Evolutionary conservation across 805 yeast genomes (phyloP), one percentile per base, ranked within the genome.

Genomic region (Sugiyamaella qingdaonensis): DNA sequence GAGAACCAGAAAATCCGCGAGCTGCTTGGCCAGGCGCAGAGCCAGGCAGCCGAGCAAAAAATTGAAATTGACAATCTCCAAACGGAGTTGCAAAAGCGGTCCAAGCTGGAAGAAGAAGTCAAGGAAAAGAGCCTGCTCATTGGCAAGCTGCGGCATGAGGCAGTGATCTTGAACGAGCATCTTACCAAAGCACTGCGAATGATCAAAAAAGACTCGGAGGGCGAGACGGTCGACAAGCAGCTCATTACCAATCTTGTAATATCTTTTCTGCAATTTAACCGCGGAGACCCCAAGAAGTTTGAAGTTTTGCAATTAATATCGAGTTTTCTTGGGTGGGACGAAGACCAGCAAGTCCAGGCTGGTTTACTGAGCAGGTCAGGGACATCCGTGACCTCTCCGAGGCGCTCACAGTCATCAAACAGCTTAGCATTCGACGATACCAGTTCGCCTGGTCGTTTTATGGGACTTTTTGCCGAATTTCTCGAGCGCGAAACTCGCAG

Each of bases 141-240:
- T 49, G 98, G 98, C 1, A 94, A 92, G 66, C 77, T 94, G 48
- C 80, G 97, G 50, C 98, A 92, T 67, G 99, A 94, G 68, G 92
- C 95, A 1, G 92, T 94, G 9, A 88, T 88, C 24, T 72, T 92
- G 54, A 94, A 94, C 67, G 99, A 94, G 65, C 98, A 94, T 70
- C 72, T 94, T 51, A 90, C 96, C n/a, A 92, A 94, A 64, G 95
- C 98, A 1, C 72, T 92, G 56, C 81, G 88, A 24, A 75, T 92
- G 77, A 78, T 94, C 54, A 88, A 90, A 62, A 84, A 84, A 64
- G 86, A 85, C 49, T 81, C 87, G 39, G 81, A 82, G 36, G 81
- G 89, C 7, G 87, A 84, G 48, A 78, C 85, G 8, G 89, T 92
- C 1, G 98, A 92, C 67, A 85, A 86, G 64, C 96, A 91, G 67